Conservation (phyloP, 305 asterid species). For the Fraxinus ornus region DNA sequence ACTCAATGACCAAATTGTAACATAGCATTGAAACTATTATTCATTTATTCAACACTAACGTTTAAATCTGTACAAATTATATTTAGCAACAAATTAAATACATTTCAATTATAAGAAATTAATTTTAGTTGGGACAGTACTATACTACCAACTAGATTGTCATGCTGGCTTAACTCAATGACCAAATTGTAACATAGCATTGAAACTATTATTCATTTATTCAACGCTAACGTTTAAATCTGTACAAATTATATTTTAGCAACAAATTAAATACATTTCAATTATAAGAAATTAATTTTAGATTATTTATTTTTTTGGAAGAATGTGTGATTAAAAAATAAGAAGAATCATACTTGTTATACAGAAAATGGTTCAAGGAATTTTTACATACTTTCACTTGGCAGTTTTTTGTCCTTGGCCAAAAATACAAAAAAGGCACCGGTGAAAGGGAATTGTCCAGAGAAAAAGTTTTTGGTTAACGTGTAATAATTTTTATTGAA, state of each 20-base stretch:
- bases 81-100: neutral
- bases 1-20: neutral
- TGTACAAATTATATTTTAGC: neutral
- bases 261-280: neutral
- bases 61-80: neutral
- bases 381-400: too few relatives aligned
- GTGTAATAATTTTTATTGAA: too few relatives aligned
- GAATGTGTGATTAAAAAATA: too few relatives aligned
- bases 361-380: too few relatives aligned
- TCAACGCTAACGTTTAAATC: neutral
- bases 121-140: neutral
- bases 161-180: neutral
- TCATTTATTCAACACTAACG: neutral
- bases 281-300: neutral
- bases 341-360: too few relatives aligned
- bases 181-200: neutral
- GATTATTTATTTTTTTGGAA: too few relatives aligned
- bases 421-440: too few relatives aligned
- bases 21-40: neutral
- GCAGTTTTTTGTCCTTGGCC: too few relatives aligned
- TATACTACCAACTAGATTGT: neutral
- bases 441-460: too few relatives aligned
- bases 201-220: neutral
- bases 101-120: neutral
- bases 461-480: too few relatives aligned